Evolutionary conservation across 441 rosid species (phyloP), one percentile per base, ranked within the genome.

Genomic region (Adansonia gregorii): DNA sequence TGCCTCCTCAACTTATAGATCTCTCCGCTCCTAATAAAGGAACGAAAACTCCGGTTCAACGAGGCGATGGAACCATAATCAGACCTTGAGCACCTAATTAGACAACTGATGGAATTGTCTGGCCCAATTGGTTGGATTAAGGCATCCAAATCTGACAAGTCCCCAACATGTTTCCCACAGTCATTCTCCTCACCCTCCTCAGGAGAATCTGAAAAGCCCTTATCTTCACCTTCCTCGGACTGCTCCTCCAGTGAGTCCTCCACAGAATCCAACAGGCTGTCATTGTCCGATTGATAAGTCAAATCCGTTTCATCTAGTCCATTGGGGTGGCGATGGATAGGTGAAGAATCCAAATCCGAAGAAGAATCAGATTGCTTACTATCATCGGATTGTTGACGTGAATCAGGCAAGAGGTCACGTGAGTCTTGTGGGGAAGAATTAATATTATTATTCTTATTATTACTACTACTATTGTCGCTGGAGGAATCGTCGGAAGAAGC

Each of bases 51-150:
- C 74, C 82, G 80, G 73, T 89, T 93, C 78, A 95, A 76, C 0
- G 89, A 80, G 74, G 98, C 97, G 71, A 95, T 78, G 9, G 96
- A 89, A 11, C 97, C 92, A 78, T 90, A 93, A 75, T 90, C 92
- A 51, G 95, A 92, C 87, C 98, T 89, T 17, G 98, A 90, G 85
- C 94, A 93, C 11, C 85, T 88, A 68, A 93, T 67, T 66, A 95
- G 80, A 82, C 97, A 92, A 82, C 84, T 86, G 8, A 95, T 85
- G 17, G 98, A 89, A 80, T 80, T 91, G 85, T 95, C 99, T 70
- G 94, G 76, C 8, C 94, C 97, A 77, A 93, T 85, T 70, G 87
- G 85, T 67, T 89, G 85, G 77, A 95, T 84, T 73, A 95, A 91
- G 14, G 96, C 82, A 72, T 87, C 91, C 0, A 90, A 86, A 80